phyloP scores from a whole-genome alignment of 2,329 filamentous ascomycete species.

The Trichoderma pleuroti region DNA sequence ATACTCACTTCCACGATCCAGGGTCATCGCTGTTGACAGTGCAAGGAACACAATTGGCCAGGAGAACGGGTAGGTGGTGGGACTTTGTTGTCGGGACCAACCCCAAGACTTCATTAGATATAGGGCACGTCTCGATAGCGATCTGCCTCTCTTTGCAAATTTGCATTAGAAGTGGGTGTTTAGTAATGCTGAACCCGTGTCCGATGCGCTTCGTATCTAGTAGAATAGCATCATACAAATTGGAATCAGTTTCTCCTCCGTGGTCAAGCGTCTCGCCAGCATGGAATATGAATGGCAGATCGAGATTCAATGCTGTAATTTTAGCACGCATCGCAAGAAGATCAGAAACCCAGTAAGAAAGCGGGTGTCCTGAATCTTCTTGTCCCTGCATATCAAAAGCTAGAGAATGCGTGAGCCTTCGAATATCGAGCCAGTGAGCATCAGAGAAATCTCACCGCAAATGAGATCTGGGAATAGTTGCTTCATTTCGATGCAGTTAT shows the following conservation, averaged over 20 bases:
- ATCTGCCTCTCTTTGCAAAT: conserved; percentile 87
- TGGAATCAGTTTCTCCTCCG: conserved; percentile 72
- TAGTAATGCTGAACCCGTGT: conserved; percentile 83
- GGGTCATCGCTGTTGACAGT: conserved; percentile 88
- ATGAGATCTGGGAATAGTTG: conserved; percentile 73
- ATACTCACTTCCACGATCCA: conserved; percentile 30
- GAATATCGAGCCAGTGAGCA: background rate
- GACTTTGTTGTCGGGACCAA: conserved; percentile 71
- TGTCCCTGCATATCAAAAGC: conserved; percentile 85
- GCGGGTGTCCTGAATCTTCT: conserved; percentile 73
- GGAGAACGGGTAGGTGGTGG: conserved; percentile 77
- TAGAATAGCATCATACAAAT: conserved; percentile 84
- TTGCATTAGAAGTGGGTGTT: conserved; percentile 84
- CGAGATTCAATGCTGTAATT: conserved; percentile 73
- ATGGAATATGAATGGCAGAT: conserved; percentile 94
- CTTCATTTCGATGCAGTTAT: conserved; percentile 80
- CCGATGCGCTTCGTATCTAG: conserved; percentile 85
- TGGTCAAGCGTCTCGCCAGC: conserved; percentile 80
- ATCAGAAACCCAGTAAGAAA: conserved; percentile 74
- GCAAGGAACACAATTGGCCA: conserved; percentile 80
- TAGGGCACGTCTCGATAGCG: conserved; percentile 83
- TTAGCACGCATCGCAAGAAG: conserved; percentile 89
- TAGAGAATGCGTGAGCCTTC: conserved; percentile 42
- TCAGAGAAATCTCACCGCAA: conserved; percentile 2
- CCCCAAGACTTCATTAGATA: conserved; percentile 82